Evolutionary conservation across 2,329 filamentous ascomycete genomes (phyloP), one percentile per base, ranked within the genome.

Genomic region (Fusarium avenaceum): DNA sequence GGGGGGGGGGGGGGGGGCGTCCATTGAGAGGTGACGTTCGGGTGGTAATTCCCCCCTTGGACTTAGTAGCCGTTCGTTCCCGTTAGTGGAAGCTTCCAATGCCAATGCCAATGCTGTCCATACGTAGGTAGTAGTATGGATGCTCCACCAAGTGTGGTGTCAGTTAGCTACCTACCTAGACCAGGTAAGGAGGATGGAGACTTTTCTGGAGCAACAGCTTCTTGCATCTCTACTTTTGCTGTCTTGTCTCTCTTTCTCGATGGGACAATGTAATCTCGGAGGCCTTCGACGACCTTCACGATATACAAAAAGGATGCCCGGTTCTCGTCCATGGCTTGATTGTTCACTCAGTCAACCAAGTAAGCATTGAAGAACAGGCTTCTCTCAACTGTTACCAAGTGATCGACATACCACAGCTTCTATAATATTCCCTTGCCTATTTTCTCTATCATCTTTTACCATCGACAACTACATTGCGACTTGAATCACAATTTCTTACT

Each of bases 291-390:
- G 28, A 57, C 52, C 54, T 65, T 74, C 57, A 65, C 65, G 70
- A 74, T 75, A 73, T 75, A 75, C 73, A 75, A 73, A 74, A 74
- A 72, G 73, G 70, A 71, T 74, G 65, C 63, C 56, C 49, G 46
- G 61, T 46, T 67, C 69, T 44, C 46, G 48, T 43, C 20, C 46
- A 69, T 63, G 61, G 49, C 58, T 66, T 43, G 51, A 46, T 60
- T 69, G 53, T 48, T 39, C 58, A 69, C 44, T 53, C 66, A 53
- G 47, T 46, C 60, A 60, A 70, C 19, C 61, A 72, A 59, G 15
- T 51, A 57, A 69, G 38, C 67, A 73, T 72, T 70, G 49, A 71
- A 72, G 69, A 69, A 69, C 71, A 64, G 71, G 71, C 62, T 73
- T 73, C 71, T 73, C 61, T 69, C 63, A 70, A 60, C 64, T 70